Percentiles rank a stretch among this genome's conserved stretches.
Conservation (phyloP, 1,284 basidiomycete species). For the Ganoderma leucocontextum region DNA sequence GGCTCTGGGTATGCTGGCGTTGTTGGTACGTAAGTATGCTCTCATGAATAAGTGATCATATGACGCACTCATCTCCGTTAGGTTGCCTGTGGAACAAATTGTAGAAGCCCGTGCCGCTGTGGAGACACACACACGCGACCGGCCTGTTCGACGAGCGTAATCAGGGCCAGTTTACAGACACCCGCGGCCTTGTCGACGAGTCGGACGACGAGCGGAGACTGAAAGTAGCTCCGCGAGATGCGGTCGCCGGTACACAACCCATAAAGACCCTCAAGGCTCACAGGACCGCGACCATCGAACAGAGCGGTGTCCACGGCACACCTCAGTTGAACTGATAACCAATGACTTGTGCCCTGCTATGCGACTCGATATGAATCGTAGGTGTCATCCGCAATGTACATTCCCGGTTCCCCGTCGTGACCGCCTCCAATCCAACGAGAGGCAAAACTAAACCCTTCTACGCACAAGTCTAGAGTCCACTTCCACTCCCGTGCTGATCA, state of each 20-base stretch:
- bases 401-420: neutral
- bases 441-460: neutral
- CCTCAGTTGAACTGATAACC: neutral
- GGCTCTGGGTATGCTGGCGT: neutral
- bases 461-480: neutral
- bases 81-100: neutral
- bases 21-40: constrained; percentile 4
- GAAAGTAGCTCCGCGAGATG: constrained; percentile 9
- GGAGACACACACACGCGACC: neutral
- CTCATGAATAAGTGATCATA: neutral
- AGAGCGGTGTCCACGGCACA: neutral
- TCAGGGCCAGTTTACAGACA: neutral
- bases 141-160: neutral
- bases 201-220: constrained; percentile 13
- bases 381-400: neutral
- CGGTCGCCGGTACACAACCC: neutral
- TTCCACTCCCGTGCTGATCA: neutral
- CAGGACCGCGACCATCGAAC: neutral
- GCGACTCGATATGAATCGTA: neutral
- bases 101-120: neutral
- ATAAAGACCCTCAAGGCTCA: neutral
- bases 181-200: neutral
- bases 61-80: neutral
- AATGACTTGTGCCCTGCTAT: neutral
- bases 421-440: neutral